These are phyloP conservation scores for Pythium vanterpoolii DNA, from an alignment of 352 stramenopile genomes.

Conservation along the genomic window DNA sequence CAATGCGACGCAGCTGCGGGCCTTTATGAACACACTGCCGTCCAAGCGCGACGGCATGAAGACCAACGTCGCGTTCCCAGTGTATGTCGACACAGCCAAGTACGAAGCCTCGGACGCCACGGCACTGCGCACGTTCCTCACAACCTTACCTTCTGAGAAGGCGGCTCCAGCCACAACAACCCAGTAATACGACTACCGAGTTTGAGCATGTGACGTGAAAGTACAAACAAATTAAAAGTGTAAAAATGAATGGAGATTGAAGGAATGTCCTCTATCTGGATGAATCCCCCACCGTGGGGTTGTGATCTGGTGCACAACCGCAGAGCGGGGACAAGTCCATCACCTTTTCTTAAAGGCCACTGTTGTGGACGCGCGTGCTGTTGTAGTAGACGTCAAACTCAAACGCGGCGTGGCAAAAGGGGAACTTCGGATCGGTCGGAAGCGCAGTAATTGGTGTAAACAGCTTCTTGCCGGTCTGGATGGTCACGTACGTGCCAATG, in stretches of 20 bases:
- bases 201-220: background rate
- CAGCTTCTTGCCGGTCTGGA: constrained; percentile 39
- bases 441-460: constrained; percentile 27
- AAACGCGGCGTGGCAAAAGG: constrained; percentile 48
- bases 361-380: background rate
- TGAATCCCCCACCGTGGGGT: background rate
- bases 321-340: constrained; percentile 43
- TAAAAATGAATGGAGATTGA: background rate
- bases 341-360: constrained; percentile 30
- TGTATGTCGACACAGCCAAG: constrained; percentile 49
- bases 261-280: background rate
- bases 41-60: constrained; percentile 65
- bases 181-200: background rate
- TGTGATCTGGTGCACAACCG: constrained; percentile 5
- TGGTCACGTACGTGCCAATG: constrained; percentile 37
- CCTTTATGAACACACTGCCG: constrained; percentile 51
- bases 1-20: constrained; percentile 35
- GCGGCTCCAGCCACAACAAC: background rate
- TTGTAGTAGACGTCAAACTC: constrained; percentile 31
- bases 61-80: constrained; percentile 36
- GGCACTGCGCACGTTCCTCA: constrained; percentile 29
- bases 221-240: background rate
- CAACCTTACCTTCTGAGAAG: background rate
- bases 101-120: constrained; percentile 39
- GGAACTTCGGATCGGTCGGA: constrained; percentile 38